Conservation (phyloP, 2,329 filamentous ascomycete species). For the Paracorniculantispora psalliotae region DNA sequence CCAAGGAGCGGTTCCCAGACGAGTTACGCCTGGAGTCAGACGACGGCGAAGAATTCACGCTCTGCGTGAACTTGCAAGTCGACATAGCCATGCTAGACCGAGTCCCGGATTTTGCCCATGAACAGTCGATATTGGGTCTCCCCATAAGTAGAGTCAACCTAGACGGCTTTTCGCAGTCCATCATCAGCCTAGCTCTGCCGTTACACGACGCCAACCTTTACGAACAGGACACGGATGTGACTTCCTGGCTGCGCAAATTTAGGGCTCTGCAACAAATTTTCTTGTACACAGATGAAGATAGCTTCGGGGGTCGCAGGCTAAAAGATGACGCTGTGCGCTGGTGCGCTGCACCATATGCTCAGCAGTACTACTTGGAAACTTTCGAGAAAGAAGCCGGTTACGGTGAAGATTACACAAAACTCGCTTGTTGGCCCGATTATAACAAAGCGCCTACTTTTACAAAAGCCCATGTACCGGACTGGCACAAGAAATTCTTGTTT, state of each 20-base stretch:
- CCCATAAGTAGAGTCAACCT: constrained; percentile 17
- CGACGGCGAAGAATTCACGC: constrained; percentile 19
- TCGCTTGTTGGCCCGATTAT: constrained; percentile 32
- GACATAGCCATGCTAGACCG: constrained; percentile 27
- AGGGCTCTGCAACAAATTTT: constrained; percentile 25
- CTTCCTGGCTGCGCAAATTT: neutral
- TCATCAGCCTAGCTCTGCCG: constrained; percentile 26
- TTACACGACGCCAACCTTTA: neutral
- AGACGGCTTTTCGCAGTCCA: constrained; percentile 24
- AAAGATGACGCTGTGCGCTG: constrained; percentile 22
- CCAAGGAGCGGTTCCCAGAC: constrained; percentile 27
- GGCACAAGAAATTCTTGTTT: constrained; percentile 1
- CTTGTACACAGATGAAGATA: constrained; percentile 11
- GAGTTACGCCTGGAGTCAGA: constrained; percentile 24
- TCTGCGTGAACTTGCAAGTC: constrained; percentile 26
- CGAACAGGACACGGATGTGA: constrained; percentile 1
- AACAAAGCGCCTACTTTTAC: constrained; percentile 26
- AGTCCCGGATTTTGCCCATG: neutral
- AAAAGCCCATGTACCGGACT: constrained; percentile 19
- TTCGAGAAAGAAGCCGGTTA: constrained; percentile 21
- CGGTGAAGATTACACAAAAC: constrained; percentile 21
- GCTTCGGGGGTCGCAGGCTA: neutral
- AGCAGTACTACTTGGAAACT: constrained; percentile 24
- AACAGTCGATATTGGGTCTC: constrained; percentile 1
- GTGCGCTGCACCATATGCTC: constrained; percentile 27